A percentile compares a stretch with the other conserved stretches of the same genome.
These are phyloP conservation scores for Aplosporella prunicola DNA, from an alignment of 2,329 filamentous ascomycete species.

Conservation along the genomic window DNA sequence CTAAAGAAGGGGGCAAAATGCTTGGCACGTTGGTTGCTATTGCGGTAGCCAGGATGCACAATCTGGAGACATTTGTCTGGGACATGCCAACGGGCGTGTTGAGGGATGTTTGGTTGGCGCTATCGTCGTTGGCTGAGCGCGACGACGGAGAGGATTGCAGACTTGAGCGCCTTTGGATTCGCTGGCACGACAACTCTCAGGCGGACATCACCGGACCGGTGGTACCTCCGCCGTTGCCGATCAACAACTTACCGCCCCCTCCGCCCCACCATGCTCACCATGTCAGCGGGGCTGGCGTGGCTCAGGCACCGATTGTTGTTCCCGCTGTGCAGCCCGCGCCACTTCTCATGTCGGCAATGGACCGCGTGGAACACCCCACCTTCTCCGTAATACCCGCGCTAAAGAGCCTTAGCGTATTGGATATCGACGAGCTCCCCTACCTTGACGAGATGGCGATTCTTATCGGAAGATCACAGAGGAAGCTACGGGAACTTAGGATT, in stretches of 20 bases:
- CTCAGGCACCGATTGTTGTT: conserved; percentile 24
- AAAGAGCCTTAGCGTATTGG: conserved; percentile 65
- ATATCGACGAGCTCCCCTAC: conserved; percentile 76
- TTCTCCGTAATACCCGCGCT: conserved; percentile 69
- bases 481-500: conserved; percentile 61
- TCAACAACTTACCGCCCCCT: conserved; percentile 8
- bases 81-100: conserved; percentile 82
- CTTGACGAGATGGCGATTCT: conserved; percentile 73
- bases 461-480: conserved; percentile 58
- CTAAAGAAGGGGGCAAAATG: conserved; percentile 79
- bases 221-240: conserved; percentile 25
- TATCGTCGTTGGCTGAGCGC: conserved; percentile 59
- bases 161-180: conserved; percentile 66
- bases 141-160: conserved; percentile 52
- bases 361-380: conserved; percentile 65
- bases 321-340: conserved; percentile 21
- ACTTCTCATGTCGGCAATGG: conserved; percentile 21
- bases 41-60: conserved; percentile 71
- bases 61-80: conserved; percentile 75
- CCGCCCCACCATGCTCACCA: conserved; percentile 18
- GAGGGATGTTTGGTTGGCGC: conserved; percentile 69
- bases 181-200: conserved; percentile 69
- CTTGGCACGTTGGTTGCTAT: conserved; percentile 72
- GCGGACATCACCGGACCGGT: conserved; percentile 29
- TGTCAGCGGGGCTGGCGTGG: conserved; percentile 24